Evolutionary conservation across 1,139 yeast species (phyloP).

Genomic region (Magnusiomyces sp.): DNA sequence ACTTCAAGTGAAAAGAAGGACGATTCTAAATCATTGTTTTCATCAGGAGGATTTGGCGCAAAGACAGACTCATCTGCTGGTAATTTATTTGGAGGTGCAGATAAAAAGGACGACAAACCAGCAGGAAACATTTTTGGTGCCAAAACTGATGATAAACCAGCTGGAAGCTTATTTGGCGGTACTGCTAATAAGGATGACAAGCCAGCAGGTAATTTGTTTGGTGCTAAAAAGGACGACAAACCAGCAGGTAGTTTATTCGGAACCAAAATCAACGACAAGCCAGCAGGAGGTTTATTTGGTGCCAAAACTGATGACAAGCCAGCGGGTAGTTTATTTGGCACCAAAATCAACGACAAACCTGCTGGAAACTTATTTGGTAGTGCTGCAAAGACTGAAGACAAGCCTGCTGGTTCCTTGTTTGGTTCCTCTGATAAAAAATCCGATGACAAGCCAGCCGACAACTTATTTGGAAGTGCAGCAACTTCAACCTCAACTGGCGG

Average conservation of each 20-base stretch:
- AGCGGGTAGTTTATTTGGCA: constrained; percentile 13
- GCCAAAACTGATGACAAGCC: constrained; percentile 18
- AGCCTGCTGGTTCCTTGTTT: constrained; percentile 19
- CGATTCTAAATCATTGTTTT: constrained; percentile 12
- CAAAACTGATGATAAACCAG: constrained; percentile 21
- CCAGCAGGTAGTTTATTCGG: constrained; percentile 13
- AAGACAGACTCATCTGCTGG: constrained; percentile 3
- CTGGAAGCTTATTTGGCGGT: constrained; percentile 1
- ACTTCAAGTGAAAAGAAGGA: constrained; percentile 1
- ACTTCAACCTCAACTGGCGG: constrained; percentile 24
- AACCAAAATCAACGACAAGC: constrained; percentile 15
- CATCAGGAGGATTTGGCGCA: constrained; percentile 7
- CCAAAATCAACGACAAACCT: constrained; percentile 14
- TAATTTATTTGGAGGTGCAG: background rate
- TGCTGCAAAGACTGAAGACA: constrained; percentile 25
- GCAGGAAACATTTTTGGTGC: constrained; percentile 11
- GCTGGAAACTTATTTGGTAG: constrained; percentile 12
- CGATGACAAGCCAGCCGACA: constrained; percentile 13
- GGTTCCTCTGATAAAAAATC: no score
- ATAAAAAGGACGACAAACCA: background rate
- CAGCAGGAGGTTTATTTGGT: constrained; percentile 12
- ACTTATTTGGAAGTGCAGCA: constrained; percentile 22
- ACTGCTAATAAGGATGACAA: background rate
- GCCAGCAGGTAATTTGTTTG: constrained; percentile 15
- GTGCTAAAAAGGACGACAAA: constrained; percentile 17